Base-by-base conservation (phyloP, 495 filamentous ascomycete genomes). In the Penicillium mononematosum region DNA sequence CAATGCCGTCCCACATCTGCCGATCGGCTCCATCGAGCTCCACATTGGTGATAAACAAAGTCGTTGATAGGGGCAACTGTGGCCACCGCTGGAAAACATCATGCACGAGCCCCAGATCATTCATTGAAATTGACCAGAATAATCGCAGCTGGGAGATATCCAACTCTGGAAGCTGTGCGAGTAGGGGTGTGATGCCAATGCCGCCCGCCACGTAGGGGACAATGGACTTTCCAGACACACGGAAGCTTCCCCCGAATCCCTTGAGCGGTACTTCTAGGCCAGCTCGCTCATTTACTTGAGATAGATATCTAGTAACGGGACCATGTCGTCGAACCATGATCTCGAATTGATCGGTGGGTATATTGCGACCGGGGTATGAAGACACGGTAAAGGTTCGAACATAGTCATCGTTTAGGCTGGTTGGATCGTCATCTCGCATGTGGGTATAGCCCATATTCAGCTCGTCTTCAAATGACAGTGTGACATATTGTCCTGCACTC, bases 341-440 rank as follows among this genome's bases (percentile, higher is more conserved):
- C 64, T 93, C 87, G 46, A 92, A 78, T 58, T 88, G 77, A 45
- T 79, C 72, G 5, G 73, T 45, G 7, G 66, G 62, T 25, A 67
- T 50, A 10, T 61, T 49, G 6, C 71, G 55, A 55, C 72, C 70
- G 4, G 84, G 82, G 24, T 74, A 66, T 2, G 80, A 88, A 0
- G 85, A 87, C 5, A 92, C 77, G 4, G 89, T 94, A 63, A 94
- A 94, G 0, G 90, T 93, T 36, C 90, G 77, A 19, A 92, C 73
- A 61, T 84, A 92, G 64, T 96, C 89, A 59, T 94, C 90, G 59
- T 94, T 96, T 43, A 94, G 65, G 60, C 83, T 88, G 59, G 76
- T 75, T 14, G 89, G 90, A 55, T 93, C 90, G 39, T 85, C 82
- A 53, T 93, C 86, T 2, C 84, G 75, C 90, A 94, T 94, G 65